Conservation (phyloP, 306 rosid genomes). For the Pyrus betulifolia region DNA sequence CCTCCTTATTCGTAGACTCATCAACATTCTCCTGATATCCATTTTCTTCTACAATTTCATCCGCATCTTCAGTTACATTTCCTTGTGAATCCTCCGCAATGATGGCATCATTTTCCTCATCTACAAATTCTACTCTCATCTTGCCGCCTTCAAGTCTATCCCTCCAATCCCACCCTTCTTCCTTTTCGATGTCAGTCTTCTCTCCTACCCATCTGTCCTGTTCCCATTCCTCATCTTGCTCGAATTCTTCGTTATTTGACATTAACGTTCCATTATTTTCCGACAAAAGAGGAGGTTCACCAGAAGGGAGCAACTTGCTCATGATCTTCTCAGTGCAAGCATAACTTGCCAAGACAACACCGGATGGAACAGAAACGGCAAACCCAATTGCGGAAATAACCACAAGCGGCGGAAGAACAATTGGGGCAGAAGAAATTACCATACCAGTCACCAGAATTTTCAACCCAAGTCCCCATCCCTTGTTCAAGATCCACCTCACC, state of each 20-base stretch:
- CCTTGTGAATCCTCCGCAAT: not conserved
- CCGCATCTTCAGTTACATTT: not conserved
- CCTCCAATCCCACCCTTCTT: slow-evolving; percentile 6
- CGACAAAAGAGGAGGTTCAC: not conserved
- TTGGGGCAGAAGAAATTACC: slow-evolving; percentile 48
- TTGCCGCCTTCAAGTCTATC: slow-evolving; percentile 2
- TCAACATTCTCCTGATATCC: not conserved
- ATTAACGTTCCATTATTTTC: not conserved
- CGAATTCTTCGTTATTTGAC: not conserved
- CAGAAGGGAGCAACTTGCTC: slow-evolving; percentile 51
- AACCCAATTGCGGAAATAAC: slow-evolving; percentile 64
- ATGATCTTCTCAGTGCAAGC: slow-evolving; percentile 46
- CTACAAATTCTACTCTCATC: slow-evolving; percentile 16
- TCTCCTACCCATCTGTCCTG: slow-evolving; percentile 2
- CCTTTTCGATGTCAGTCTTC: slow-evolving; percentile 3
- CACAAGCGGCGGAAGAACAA: slow-evolving; percentile 63
- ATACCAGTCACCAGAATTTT: slow-evolving; percentile 45
- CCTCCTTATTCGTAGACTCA: slow-evolving; percentile 2
- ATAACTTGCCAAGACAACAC: slow-evolving; percentile 49
- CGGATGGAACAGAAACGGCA: slow-evolving; percentile 58
- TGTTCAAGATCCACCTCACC: slow-evolving; percentile 29
- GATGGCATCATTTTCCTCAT: not conserved
- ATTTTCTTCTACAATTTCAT: not conserved
- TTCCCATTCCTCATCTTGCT: not conserved
- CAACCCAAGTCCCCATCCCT: slow-evolving; percentile 43